Evolutionary conservation across 129 eudicot species (phyloP).

Genomic region (Rutidosis leptorrhynchoides): DNA sequence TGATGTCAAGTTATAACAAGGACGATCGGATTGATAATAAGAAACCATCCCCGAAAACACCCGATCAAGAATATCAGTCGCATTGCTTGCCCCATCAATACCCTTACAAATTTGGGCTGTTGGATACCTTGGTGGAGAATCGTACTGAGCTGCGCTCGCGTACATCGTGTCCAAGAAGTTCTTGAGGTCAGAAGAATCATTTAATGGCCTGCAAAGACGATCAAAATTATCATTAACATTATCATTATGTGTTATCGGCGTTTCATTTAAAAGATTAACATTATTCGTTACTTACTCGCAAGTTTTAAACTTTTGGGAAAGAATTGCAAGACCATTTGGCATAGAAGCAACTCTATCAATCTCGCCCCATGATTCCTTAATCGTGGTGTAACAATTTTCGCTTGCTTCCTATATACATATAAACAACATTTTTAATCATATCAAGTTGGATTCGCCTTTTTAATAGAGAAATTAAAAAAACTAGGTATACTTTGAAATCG

Average conservation of each 20-base stretch:
- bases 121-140: slow-evolving; percentile 48
- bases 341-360: slow-evolving; percentile 53
- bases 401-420: slow-evolving; percentile 48
- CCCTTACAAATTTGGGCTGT: slow-evolving; percentile 51
- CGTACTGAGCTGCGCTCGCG: slow-evolving; percentile 52
- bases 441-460: neutral
- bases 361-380: slow-evolving; percentile 58
- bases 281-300: slow-evolving; percentile 45
- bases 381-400: slow-evolving; percentile 53
- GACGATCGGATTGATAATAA: neutral
- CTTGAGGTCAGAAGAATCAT: slow-evolving; percentile 34
- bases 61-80: slow-evolving; percentile 50
- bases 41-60: slow-evolving; percentile 49
- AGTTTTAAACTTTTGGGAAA: slow-evolving; percentile 49
- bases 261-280: neutral
- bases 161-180: slow-evolving; percentile 42
- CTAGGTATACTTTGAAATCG: slow-evolving; percentile 47
- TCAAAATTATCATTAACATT: too few relatives aligned
- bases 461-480: too few relatives aligned
- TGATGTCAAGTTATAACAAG: slow-evolving; percentile 33
- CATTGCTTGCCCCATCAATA: slow-evolving; percentile 48
- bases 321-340: slow-evolving; percentile 57
- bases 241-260: neutral
- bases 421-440: neutral
- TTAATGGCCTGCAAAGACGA: slow-evolving; percentile 35